These are phyloP conservation scores for Athelia sp. DNA, from an alignment of 1,284 basidiomycete genomes.

Conservation along the genomic window DNA sequence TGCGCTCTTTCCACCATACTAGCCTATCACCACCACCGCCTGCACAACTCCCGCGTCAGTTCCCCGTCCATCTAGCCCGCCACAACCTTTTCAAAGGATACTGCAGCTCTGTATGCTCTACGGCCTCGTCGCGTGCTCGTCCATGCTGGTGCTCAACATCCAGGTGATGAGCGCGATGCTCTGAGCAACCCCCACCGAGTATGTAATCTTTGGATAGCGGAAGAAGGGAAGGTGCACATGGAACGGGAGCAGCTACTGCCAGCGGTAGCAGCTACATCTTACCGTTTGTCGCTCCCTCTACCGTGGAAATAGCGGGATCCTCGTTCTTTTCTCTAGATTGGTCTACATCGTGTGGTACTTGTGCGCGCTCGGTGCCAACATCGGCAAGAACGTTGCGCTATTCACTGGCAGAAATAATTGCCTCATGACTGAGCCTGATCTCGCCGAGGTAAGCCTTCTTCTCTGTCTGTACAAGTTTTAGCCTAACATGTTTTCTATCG, in stretches of 20 bases:
- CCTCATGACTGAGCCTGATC: conserved; percentile 41
- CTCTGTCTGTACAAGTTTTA: background rate
- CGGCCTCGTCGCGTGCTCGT: conserved; percentile 29
- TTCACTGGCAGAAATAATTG: conserved; percentile 33
- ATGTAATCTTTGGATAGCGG: conserved; percentile 34
- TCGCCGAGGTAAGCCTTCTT: conserved; percentile 28
- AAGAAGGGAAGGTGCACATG: conserved; percentile 32
- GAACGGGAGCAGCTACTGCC: conserved; percentile 41
- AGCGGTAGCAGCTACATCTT: conserved; percentile 42
- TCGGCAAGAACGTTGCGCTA: conserved; percentile 35
- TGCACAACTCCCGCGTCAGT: conserved; percentile 31
- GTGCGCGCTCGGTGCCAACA: conserved; percentile 34
- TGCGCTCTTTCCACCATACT: conserved; percentile 32
- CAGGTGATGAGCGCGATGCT: conserved; percentile 30
- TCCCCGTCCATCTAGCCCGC: conserved; percentile 22
- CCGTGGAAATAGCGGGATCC: conserved; percentile 33
- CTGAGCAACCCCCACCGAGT: conserved; percentile 36
- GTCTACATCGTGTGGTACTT: conserved; percentile 39
- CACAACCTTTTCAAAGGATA: conserved; percentile 24
- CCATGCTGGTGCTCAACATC: conserved; percentile 28
- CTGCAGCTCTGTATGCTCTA: conserved; percentile 32
- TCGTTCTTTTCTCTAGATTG: conserved; percentile 32
- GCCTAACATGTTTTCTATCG: background rate
- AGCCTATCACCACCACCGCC: conserved; percentile 34
- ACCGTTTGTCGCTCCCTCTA: conserved; percentile 28